A percentile compares a stretch with the other conserved stretches of the same genome.
Evolutionary conservation across 768 basidiomycete species (phyloP).

Genomic region (Mycena epipterygia): DNA sequence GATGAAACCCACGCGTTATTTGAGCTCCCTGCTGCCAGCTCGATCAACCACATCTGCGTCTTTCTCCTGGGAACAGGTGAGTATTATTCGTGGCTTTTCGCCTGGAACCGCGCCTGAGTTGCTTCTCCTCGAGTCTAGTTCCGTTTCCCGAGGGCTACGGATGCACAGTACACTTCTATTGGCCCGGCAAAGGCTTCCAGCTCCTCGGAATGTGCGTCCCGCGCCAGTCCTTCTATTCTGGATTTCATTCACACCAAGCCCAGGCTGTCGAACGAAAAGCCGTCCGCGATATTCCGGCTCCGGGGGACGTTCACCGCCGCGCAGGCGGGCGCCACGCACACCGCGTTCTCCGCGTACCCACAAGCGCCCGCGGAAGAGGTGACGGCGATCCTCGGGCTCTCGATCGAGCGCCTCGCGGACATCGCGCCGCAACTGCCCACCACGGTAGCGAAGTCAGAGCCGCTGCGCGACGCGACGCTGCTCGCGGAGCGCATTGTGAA

Average conservation of each 20-base stretch:
- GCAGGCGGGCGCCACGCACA: constrained; percentile 49
- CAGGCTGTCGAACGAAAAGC: constrained; percentile 92
- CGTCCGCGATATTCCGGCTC: constrained; percentile 89
- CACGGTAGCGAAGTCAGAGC: constrained; percentile 43
- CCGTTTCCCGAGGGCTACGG: constrained; percentile 89
- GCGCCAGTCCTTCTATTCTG: not conserved
- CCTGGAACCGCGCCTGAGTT: constrained; percentile 9
- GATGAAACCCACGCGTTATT: constrained; percentile 89
- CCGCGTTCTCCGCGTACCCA: constrained; percentile 52
- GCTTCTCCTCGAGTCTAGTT: constrained; percentile 54
- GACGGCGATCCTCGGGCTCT: constrained; percentile 82
- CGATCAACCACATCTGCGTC: constrained; percentile 89
- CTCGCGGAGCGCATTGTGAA: constrained; percentile 80
- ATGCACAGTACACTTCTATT: constrained; percentile 87
- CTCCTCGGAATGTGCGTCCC: constrained; percentile 82
- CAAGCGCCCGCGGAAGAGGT: constrained; percentile 61
- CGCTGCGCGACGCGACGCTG: constrained; percentile 60
- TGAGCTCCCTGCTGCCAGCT: constrained; percentile 76
- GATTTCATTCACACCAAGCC: not conserved
- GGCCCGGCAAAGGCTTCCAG: constrained; percentile 91
- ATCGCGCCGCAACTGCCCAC: constrained; percentile 71
- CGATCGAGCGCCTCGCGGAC: constrained; percentile 79
- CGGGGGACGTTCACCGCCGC: constrained; percentile 70
- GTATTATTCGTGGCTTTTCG: constrained; percentile 35
- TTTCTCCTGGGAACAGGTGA: constrained; percentile 85